Base-by-base conservation (phyloP, 257 asterid genomes). In the Galeopsis tetrahit region DNA sequence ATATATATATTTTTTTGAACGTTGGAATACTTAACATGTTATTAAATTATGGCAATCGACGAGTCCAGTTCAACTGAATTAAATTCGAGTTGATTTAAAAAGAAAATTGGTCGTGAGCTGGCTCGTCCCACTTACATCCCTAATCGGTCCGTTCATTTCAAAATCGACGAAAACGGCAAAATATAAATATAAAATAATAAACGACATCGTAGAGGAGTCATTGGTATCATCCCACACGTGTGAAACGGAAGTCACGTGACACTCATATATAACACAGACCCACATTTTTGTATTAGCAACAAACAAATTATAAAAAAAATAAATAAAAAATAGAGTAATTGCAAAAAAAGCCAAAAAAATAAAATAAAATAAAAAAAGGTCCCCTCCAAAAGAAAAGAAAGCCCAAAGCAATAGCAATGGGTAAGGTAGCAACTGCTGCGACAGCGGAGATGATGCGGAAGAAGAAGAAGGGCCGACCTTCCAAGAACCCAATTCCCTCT, bases 391-490 rank as follows among this genome's bases (percentile, higher is more conserved):
- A 21, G 28, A 21, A 21, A 21, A 21, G 28, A 21, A 77, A 78
- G 66, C 58, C 80, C 68, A 66, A 71, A 60, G 74, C 79, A 75
- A 86, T 86, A 60, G 74, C 79, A 75, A 86, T 86, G 95, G 91
- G 95, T 79, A 86, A 88, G 92, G 92, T 81, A 80, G 77, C 87
- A 21, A 60, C 81, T 46, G 55, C 82, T 36, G 49, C 80, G 57
- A 40, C 77, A 17, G 63, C 68, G 58, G 88, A 82, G 79, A 89
- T 83, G 91, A 89, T 81, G 91, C 82, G 79, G 89, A 48, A 66
- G 14, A 86, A 75, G 14, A 86, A 75, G 97, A 94, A 82, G 96
- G 96, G 96, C 43, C 85, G 93, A 42, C 96, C 97, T 8, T 71
- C 94, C 68, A 67, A 84, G 67, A 76, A 53, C 79, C 77, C 82